Evolutionary conservation across 164 flowering plant species (phyloP).

Genomic region (Taxillus chinensis): DNA sequence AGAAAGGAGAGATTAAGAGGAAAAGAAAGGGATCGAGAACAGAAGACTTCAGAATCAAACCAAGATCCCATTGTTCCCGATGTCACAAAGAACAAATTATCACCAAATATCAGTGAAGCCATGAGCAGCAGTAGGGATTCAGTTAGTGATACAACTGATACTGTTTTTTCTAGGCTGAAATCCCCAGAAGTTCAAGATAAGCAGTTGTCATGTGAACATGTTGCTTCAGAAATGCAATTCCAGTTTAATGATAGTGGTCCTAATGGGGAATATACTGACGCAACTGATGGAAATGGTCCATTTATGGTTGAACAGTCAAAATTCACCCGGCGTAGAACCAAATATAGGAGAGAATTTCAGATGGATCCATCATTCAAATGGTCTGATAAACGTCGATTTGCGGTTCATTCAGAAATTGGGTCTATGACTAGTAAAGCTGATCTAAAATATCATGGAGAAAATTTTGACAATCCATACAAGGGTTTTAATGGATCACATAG

Average conservation of each 20-base stretch:
- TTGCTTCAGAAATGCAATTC: slow-evolving; percentile 18
- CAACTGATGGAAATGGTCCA: slow-evolving; percentile 29
- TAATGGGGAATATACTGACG: slow-evolving; percentile 29
- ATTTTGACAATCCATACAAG: slow-evolving; percentile 28
- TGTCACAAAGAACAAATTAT: slow-evolving; percentile 24
- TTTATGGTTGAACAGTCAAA: slow-evolving; percentile 39
- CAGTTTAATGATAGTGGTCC: slow-evolving; percentile 18
- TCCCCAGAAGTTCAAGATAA: slow-evolving; percentile 37
- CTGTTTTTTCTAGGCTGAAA: slow-evolving; percentile 15
- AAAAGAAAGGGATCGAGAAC: slow-evolving; percentile 56
- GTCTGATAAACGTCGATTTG: slow-evolving; percentile 35
- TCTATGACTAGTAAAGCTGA: slow-evolving; percentile 27
- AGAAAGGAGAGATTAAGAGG: slow-evolving; percentile 85
- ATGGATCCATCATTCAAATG: slow-evolving; percentile 34
- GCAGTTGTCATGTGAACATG: slow-evolving; percentile 21
- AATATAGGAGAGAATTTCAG: slow-evolving; percentile 33
- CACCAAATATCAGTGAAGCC: slow-evolving; percentile 29
- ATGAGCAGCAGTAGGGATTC: slow-evolving; percentile 30
- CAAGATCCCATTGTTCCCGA: slow-evolving; percentile 19
- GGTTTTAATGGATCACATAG: slow-evolving; percentile 32
- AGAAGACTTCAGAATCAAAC: slow-evolving; percentile 21
- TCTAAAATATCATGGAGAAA: slow-evolving; percentile 25
- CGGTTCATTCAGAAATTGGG: slow-evolving; percentile 23
- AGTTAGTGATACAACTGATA: slow-evolving; percentile 38
- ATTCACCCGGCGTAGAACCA: slow-evolving; percentile 36